phyloP scores from a whole-genome alignment of 331 rosid genomes.

The Quercus phellos region DNA sequence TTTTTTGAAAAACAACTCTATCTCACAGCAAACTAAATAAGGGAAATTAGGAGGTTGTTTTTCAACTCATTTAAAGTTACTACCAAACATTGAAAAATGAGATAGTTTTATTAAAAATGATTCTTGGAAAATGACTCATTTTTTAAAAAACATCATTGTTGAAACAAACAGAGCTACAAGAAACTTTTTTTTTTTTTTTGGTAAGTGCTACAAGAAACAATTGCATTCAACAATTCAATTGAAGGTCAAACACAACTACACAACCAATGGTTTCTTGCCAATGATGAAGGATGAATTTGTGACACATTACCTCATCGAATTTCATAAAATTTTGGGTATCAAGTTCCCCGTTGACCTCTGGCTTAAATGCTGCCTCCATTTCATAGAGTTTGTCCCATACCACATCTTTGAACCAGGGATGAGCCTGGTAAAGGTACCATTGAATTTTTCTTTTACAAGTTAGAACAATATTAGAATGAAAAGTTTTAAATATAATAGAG shows the following conservation, averaged over 20 bases:
- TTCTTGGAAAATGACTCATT: too few species aligned
- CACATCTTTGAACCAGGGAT: constrained; percentile 87
- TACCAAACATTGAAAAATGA: too few species aligned
- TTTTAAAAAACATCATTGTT: too few species aligned
- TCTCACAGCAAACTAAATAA: too few species aligned
- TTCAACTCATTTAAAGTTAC: too few species aligned
- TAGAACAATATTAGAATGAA: constrained; percentile 3
- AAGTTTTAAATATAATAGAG: neutral
- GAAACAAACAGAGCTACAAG: neutral
- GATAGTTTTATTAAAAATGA: too few species aligned
- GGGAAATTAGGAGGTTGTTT: too few species aligned
- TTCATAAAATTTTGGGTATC: constrained; percentile 99
- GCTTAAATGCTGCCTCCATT: constrained; percentile 95
- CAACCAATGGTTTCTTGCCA: neutral
- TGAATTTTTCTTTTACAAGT: neutral
- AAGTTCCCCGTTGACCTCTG: constrained; percentile 93
- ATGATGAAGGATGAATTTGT: neutral
- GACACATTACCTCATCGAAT: constrained; percentile 74
- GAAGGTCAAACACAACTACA: neutral
- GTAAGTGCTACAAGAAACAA: neutral
- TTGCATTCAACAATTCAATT: neutral
- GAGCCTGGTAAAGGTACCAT: constrained; percentile 57
- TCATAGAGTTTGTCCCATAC: constrained; percentile 94
- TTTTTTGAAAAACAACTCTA: too few species aligned
- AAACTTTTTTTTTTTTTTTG: neutral